phyloP scores from a whole-genome alignment of 192 early-diverging fungal genomes.

The Lobosporangium transversale region DNA sequence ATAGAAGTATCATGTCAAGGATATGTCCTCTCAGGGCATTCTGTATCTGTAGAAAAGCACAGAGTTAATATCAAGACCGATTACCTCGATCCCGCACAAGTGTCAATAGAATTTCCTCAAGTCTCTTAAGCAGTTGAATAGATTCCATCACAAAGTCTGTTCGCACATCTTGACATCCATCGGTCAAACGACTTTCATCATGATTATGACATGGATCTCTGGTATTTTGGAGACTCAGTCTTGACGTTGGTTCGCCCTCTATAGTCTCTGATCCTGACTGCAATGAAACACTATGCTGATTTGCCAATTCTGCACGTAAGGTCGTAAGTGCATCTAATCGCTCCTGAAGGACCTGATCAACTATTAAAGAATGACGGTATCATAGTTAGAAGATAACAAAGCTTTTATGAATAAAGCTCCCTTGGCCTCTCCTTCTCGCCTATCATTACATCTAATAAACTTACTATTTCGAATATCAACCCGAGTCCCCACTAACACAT shows the following conservation, averaged over 20 bases:
- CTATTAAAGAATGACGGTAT: not conserved
- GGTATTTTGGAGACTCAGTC: not conserved
- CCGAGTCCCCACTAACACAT: constrained; percentile 25
- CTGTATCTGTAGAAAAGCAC: not conserved
- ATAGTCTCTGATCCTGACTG: not conserved
- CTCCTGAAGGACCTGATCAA: constrained; percentile 21
- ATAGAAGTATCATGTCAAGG: not conserved
- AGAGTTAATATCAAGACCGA: not conserved
- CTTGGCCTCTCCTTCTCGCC: not conserved
- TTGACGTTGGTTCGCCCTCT: not conserved
- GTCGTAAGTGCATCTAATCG: constrained; percentile 8
- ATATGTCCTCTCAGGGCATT: not conserved
- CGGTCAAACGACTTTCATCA: not conserved
- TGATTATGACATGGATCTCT: not conserved
- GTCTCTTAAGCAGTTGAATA: constrained; percentile 3
- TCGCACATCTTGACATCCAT: constrained; percentile 4
- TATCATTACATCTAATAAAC: not conserved
- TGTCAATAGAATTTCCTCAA: constrained; percentile 19
- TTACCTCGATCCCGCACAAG: constrained; percentile 32
- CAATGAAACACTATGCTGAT: not conserved
- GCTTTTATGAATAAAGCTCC: not conserved
- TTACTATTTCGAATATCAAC: constrained; percentile 40
- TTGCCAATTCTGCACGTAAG: not conserved
- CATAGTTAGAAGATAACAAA: not conserved
- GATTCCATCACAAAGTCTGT: constrained; percentile 36